Percentiles rank a stretch among this genome's conserved stretches.
Evolutionary conservation across 2,329 filamentous ascomycete genomes (phyloP).

Genomic region (Cladophialophora bantiana): DNA sequence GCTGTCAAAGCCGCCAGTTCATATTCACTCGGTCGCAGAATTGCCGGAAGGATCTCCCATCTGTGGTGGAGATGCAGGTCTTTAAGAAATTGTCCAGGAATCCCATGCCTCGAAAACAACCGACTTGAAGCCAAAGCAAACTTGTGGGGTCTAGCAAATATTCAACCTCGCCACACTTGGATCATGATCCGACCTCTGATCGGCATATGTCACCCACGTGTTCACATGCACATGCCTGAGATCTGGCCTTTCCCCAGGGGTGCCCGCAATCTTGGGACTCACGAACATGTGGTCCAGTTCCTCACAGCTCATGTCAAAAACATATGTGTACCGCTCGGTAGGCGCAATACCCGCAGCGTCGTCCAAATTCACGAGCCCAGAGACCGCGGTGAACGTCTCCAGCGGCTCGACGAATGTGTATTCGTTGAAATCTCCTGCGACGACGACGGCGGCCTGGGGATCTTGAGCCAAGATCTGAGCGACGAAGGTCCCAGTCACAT

Average conservation of each 20-base stretch:
- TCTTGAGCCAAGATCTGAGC: slow-evolving; percentile 64
- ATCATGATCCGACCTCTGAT: slow-evolving; percentile 72
- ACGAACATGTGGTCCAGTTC: slow-evolving; percentile 75
- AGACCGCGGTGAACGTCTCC: slow-evolving; percentile 59
- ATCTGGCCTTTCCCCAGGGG: slow-evolving; percentile 51
- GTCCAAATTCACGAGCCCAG: slow-evolving; percentile 68
- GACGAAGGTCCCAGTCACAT: slow-evolving; percentile 67
- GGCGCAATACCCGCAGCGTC: slow-evolving; percentile 61
- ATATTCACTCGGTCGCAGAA: no score
- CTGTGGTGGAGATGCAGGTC: no score
- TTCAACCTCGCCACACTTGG: slow-evolving; percentile 70
- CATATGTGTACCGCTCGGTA: slow-evolving; percentile 72
- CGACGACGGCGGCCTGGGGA: slow-evolving; percentile 63
- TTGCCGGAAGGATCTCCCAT: no score
- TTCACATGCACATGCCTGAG: slow-evolving; percentile 70
- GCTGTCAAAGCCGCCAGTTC: no score
- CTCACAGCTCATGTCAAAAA: slow-evolving; percentile 73
- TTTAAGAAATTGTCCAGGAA: background rate
- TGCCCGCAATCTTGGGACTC: slow-evolving; percentile 59
- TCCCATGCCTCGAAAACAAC: background rate
- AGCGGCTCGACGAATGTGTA: slow-evolving; percentile 70
- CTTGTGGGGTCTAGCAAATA: slow-evolving; percentile 54
- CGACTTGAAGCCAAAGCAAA: background rate
- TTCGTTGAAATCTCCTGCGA: slow-evolving; percentile 76
- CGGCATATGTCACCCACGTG: slow-evolving; percentile 67